Evolutionary conservation across 306 rosid species (phyloP).

Genomic region (Begonia loranthoides): DNA sequence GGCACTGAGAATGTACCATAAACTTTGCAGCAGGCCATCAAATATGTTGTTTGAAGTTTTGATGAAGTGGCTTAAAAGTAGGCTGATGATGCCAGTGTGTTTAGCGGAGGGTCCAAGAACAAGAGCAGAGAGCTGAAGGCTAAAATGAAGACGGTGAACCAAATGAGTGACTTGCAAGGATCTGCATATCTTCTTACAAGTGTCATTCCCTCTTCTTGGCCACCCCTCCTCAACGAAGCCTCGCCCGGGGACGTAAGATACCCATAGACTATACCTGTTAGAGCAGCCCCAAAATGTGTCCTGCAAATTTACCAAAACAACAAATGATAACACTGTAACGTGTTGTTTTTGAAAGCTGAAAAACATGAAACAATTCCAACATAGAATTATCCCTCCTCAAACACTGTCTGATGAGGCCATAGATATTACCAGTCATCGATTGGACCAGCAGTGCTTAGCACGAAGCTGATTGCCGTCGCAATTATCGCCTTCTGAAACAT

Average conservation of each 20-base stretch:
- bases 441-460: conserved; percentile 55
- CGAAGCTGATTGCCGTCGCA: conserved; percentile 42
- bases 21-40: too few species aligned
- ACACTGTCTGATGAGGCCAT: background rate
- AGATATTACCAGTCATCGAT: conserved; percentile 62
- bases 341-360: conserved; percentile 1
- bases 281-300: conserved; percentile 71
- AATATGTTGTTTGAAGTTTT: too few species aligned
- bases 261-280: conserved; percentile 63
- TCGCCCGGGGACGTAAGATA: conserved; percentile 51
- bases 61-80: background rate
- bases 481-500: conserved; percentile 65
- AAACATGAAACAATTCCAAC: background rate
- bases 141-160: conserved; percentile 44
- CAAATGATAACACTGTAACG: too few species aligned
- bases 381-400: background rate
- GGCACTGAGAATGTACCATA: too few species aligned
- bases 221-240: conserved; percentile 27
- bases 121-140: conserved; percentile 38
- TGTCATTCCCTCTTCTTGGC: conserved; percentile 60
- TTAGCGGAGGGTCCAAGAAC: conserved; percentile 57
- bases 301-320: too few species aligned
- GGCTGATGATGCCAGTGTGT: conserved; percentile 12
- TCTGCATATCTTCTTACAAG: conserved; percentile 42
- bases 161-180: conserved; percentile 48